Evolutionary conservation across 2,329 filamentous ascomycete species (phyloP).

Genomic region (Chrysoporthe puriensis): DNA sequence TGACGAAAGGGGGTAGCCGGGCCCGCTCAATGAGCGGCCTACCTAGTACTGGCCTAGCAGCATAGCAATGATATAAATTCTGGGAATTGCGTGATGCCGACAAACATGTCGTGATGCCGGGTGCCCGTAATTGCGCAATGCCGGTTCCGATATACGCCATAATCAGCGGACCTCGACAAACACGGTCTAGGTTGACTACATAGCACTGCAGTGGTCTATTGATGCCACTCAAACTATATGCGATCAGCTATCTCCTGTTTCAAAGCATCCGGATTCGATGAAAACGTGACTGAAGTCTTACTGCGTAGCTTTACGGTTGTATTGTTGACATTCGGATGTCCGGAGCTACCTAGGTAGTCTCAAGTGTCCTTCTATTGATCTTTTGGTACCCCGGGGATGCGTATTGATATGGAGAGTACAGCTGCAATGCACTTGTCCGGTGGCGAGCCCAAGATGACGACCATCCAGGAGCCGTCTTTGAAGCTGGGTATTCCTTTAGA

Average conservation of each 20-base stretch:
- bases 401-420: background rate
- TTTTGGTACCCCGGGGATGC: background rate
- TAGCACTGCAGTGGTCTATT: no score
- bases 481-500: background rate
- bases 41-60: background rate
- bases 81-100: constrained; percentile 5
- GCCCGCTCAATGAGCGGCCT: background rate
- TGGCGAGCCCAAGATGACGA: background rate
- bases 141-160: background rate
- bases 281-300: no score
- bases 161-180: background rate
- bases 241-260: no score
- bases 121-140: background rate
- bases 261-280: no score
- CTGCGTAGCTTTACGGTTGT: no score
- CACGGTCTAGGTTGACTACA: background rate
- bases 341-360: no score
- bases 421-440: background rate
- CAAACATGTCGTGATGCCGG: background rate
- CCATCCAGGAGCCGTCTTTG: background rate
- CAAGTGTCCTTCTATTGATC: no score
- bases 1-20: background rate
- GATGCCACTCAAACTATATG: no score
- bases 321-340: no score
- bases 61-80: background rate